These are phyloP conservation scores for Pyricularia sp. DNA, from an alignment of 2,329 filamentous ascomycete genomes.

Conservation along the genomic window DNA sequence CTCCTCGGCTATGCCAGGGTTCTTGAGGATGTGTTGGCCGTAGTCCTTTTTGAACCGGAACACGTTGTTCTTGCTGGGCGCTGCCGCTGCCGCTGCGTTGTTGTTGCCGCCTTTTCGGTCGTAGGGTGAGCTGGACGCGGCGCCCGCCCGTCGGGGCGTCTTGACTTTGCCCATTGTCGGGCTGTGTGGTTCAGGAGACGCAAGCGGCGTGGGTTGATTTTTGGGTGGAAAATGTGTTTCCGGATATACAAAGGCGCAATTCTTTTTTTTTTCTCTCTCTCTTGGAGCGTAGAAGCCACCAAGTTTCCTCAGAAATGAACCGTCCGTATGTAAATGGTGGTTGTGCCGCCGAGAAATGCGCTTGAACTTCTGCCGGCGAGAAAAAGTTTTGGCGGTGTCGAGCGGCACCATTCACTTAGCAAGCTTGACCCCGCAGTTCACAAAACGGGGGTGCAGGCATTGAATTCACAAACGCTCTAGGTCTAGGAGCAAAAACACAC, in stretches of 20 bases:
- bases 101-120: slow-evolving; percentile 15
- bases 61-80: slow-evolving; percentile 55
- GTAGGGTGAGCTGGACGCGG: slow-evolving; percentile 19
- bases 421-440: not conserved
- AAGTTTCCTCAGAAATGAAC: not conserved
- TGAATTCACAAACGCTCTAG: not conserved
- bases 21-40: slow-evolving; percentile 78
- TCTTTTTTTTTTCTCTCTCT: too few species aligned
- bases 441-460: not conserved
- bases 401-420: not conserved
- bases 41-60: slow-evolving; percentile 95
- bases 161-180: slow-evolving; percentile 27
- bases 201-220: not conserved
- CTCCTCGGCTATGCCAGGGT: slow-evolving; percentile 14
- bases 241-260: not conserved
- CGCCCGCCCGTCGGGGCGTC: slow-evolving; percentile 21
- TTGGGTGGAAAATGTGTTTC: not conserved
- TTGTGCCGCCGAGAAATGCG: not conserved
- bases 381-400: slow-evolving; percentile 1
- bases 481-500: not conserved
- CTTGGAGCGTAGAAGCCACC: not conserved
- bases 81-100: slow-evolving; percentile 3
- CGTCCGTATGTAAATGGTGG: not conserved
- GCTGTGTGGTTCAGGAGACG: not conserved
- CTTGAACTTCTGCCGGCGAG: not conserved